Base-by-base conservation (phyloP, 805 yeast species). In the Hanseniaspora taiwanica region DNA sequence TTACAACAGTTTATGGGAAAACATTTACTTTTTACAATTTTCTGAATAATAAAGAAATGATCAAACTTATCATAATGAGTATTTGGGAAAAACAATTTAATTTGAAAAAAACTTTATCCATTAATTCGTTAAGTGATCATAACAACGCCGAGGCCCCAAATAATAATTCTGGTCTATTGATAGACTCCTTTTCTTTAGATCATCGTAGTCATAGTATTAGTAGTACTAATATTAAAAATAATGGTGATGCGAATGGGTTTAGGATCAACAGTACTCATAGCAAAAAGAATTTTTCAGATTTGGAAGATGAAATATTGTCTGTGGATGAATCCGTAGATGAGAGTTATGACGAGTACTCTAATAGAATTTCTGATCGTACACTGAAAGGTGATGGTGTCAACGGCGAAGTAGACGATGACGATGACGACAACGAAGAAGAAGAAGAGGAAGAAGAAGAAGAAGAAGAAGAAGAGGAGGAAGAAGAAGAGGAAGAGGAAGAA, bases 271-370 rank as follows among this genome's bases (percentile, higher is more conserved):
- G n/a, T n/a, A n/a, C n/a, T n/a, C 39, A 12, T n/a, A 16, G 23
- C 21, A 49, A 48, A 32, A 45, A 40, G 18, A 48, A 46, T 38
- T 1, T 50, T 55, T 27, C 62, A n/a, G 58, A 50, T 10, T 46
- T 56, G 13, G 65, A 62, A 27, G 54, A 57, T 24, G 66, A 64
- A 1, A 49, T 66, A 14, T 54, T 69, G 56, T 68, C 75, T 1
- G 65, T 72, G 9, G 74, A 66, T 44, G 74, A 62, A 7, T 62
- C 52, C 38, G 63, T 55, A 8, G 56, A 46, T 10, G 50, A 46
- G 18, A 54, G 47, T 16, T 46, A 41, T 8, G 43, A 41, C 21
- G 37, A 32, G 12, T 32, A 41, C 12, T 49, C 40, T 16, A 53
- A 45, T 3, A 16, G 33, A 10, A 12, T 21, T 9, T 5, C 27